Evolutionary conservation across 2,329 filamentous ascomycete genomes (phyloP).

Genomic region (Talaromyces sp.): DNA sequence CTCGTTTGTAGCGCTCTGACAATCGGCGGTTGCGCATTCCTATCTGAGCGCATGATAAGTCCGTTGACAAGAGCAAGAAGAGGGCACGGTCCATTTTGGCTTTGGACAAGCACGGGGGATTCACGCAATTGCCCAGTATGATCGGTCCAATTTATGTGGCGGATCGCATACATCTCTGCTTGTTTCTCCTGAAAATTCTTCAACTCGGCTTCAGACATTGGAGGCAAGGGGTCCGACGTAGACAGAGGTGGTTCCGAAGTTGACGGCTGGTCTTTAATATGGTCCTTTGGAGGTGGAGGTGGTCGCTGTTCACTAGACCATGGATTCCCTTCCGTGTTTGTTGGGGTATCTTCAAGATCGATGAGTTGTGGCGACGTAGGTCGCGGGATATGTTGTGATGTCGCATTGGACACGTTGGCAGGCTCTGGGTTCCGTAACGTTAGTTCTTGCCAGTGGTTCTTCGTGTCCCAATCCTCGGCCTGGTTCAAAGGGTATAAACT

Average conservation of each 20-base stretch:
- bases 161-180: constrained; percentile 84
- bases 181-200: constrained; percentile 42
- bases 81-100: constrained; percentile 90
- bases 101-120: constrained; percentile 89
- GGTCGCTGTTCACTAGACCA: constrained; percentile 6
- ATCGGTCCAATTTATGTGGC: constrained; percentile 83
- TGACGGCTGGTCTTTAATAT: background rate
- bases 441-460: constrained; percentile 12
- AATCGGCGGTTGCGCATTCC: constrained; percentile 62
- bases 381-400: background rate
- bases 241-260: background rate
- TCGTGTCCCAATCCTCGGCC: constrained; percentile 1
- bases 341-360: constrained; percentile 12
- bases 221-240: constrained; percentile 5
- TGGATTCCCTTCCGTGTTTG: constrained; percentile 3
- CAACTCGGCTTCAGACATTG: constrained; percentile 28
- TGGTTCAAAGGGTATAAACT: background rate
- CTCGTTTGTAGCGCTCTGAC: constrained; percentile 71
- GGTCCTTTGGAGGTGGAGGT: background rate
- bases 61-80: constrained; percentile 90
- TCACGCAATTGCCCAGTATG: constrained; percentile 58
- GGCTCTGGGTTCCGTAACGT: background rate
- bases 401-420: constrained; percentile 1
- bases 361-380: constrained; percentile 6
- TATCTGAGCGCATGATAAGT: constrained; percentile 73